Conservation (phyloP, 108 stramenopile species). For the Conticribra guillardii region DNA sequence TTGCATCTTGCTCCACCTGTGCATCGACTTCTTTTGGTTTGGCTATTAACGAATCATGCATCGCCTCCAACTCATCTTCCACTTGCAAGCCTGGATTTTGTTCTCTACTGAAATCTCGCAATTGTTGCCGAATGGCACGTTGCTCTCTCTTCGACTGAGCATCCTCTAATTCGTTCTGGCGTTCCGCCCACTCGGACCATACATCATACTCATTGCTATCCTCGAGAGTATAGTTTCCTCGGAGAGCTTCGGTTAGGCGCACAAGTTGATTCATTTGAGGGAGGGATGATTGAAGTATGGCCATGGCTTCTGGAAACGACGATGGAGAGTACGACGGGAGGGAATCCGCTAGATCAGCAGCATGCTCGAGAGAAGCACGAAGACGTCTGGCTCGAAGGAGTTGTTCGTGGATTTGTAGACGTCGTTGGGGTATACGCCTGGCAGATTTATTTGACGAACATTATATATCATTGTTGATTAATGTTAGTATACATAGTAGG, state of each 20-base stretch:
- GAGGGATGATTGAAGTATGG: slow-evolving; percentile 24
- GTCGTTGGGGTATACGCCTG: slow-evolving; percentile 16
- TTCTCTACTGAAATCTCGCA: slow-evolving; percentile 29
- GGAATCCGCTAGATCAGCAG: slow-evolving; percentile 22
- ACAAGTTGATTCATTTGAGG: slow-evolving; percentile 35
- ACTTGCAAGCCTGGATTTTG: slow-evolving; percentile 16
- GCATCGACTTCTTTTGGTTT: slow-evolving; percentile 2
- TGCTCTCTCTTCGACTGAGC: slow-evolving; percentile 15
- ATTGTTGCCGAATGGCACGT: slow-evolving; percentile 21
- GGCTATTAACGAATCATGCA: slow-evolving; percentile 22
- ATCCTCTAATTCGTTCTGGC: slow-evolving; percentile 5
- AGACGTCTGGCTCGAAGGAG: slow-evolving; percentile 28
- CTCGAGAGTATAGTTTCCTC: slow-evolving; percentile 1
- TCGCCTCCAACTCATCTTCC: slow-evolving; percentile 26
- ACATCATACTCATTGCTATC: slow-evolving; percentile 10
- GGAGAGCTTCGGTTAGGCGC: slow-evolving; percentile 31
- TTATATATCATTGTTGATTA: background rate
- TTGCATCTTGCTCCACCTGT: background rate
- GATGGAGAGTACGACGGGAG: slow-evolving; percentile 19
- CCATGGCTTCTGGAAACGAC: slow-evolving; percentile 32
- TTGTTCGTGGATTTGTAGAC: slow-evolving; percentile 22
- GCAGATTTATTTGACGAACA: no score
- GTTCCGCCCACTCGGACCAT: slow-evolving; percentile 13
- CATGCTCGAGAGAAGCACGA: slow-evolving; percentile 30
- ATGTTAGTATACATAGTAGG: background rate